Conservation (phyloP, 2,329 filamentous ascomycete species). For the Lecanicillium sp. region DNA sequence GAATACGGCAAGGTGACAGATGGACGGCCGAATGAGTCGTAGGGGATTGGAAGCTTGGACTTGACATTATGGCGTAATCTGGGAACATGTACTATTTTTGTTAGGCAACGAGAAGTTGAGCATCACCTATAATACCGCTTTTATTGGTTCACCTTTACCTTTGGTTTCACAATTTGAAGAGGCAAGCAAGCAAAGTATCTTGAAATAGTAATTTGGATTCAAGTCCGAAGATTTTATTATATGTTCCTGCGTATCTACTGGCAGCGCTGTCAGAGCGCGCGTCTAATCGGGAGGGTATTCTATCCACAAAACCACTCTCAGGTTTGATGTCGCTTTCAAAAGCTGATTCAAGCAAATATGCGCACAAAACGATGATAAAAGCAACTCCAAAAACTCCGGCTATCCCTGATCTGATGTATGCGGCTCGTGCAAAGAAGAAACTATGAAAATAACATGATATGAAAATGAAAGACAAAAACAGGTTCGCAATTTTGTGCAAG, state of each 20-base stretch:
- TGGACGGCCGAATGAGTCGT: slow-evolving; percentile 20
- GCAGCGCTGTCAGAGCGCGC: not conserved
- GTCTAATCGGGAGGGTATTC: not conserved
- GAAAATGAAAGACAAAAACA: slow-evolving; percentile 3
- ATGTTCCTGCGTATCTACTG: not conserved
- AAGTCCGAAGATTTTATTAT: not conserved
- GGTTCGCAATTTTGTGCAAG: not conserved
- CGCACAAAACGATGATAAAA: not conserved
- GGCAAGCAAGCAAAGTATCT: no score
- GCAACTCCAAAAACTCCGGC: not conserved
- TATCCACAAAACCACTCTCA: slow-evolving; percentile 1
- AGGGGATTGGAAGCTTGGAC: slow-evolving; percentile 1
- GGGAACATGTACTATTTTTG: no score
- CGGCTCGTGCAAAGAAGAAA: slow-evolving; percentile 2
- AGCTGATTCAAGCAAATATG: not conserved
- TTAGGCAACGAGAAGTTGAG: no score
- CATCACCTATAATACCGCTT: no score
- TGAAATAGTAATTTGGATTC: not conserved
- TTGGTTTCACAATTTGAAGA: no score
- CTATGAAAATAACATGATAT: slow-evolving; percentile 2
- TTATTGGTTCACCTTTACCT: no score
- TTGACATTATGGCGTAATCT: no score
- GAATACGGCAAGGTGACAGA: slow-evolving; percentile 31
- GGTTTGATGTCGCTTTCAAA: not conserved
- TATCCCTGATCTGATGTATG: not conserved